A percentile compares a stretch with the other conserved stretches of the same genome.
These are phyloP conservation scores for Suhomyces guaymorum DNA, from an alignment of 1,139 yeast species.

Conservation along the genomic window DNA sequence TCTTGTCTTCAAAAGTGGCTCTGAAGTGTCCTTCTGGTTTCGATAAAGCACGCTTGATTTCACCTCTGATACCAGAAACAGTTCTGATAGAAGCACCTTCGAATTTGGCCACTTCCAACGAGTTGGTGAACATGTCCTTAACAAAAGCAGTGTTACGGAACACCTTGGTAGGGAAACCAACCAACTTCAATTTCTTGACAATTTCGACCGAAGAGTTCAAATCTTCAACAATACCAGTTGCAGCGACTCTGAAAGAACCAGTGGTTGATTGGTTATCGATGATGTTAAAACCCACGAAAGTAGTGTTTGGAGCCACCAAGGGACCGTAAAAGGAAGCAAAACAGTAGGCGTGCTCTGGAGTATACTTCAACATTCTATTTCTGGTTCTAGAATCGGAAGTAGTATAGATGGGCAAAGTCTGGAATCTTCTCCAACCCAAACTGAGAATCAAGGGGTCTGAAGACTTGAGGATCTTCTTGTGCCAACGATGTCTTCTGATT, in stretches of 20 bases:
- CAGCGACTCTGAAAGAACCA: constrained; percentile 91
- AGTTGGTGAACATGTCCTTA: constrained; percentile 91
- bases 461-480: constrained; percentile 89
- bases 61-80: constrained; percentile 97
- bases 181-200: constrained; percentile 91
- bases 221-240: constrained; percentile 96
- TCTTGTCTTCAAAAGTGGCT: constrained; percentile 97
- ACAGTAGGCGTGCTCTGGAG: constrained; percentile 98
- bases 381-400: constrained; percentile 97
- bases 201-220: constrained; percentile 88
- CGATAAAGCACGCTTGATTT: constrained; percentile 89
- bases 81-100: constrained; percentile 98
- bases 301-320: constrained; percentile 93
- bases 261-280: constrained; percentile 83
- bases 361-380: constrained; percentile 95
- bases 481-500: constrained; percentile 98
- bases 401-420: constrained; percentile 91
- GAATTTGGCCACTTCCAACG: constrained; percentile 94
- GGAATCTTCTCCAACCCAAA: constrained; percentile 98
- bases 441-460: constrained; percentile 94
- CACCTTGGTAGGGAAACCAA: constrained; percentile 91
- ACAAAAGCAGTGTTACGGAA: constrained; percentile 96
- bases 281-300: constrained; percentile 91
- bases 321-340: constrained; percentile 97
- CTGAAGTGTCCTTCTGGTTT: constrained; percentile 97